Base-by-base conservation (phyloP, 2,329 filamentous ascomycete genomes). In the Fusarium guadeloupense region DNA sequence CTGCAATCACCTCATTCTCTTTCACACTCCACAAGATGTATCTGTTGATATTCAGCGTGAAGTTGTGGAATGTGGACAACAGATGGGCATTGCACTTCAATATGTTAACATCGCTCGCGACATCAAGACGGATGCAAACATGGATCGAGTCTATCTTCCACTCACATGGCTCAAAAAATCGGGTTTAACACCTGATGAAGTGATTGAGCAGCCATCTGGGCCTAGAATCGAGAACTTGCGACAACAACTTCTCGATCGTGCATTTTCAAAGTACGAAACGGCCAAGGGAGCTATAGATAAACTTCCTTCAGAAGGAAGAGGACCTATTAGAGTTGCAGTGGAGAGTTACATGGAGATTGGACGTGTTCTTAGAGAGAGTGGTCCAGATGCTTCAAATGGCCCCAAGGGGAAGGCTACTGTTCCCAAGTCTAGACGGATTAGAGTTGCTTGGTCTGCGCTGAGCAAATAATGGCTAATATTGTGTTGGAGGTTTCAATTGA, bases 331-430 rank as follows among this genome's bases (percentile, higher is more conserved):
- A 12, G 88, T 90, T 6, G 88, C 88, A 1, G 87, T 91, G 0
- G 88, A 91, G 72, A 90, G 87, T 62, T 91, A 92, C 69, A 89
- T 92, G 84, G 88, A 90, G 71, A 92, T 92, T 70, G 89, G 87
- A 13, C 76, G 87, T 35, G 84, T 88, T n/a, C 69, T 90, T 21
- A 74, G 78, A 49, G 76, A 81, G 40, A 58, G 50, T 0, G 55
- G 57, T 0, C 80, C 78, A 55, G 64, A 71, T 25, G 73, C 81
- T 5, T 80, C 77, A 12, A 26, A 5, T 13, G 25, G 25, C 9
- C 25, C 25, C 52, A 75, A 67, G 33, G 75, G 75, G 6, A 73
- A 70, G 43, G 78, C 79, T 4, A 82, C 78, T 9, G 78, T 82
- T 14, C 77, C 79, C 3, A 78, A 75, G 51, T 55, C 70, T 39